A percentile compares a stretch with the other conserved stretches of the same genome.
These are phyloP conservation scores for Dryas integrifolia DNA, from an alignment of 331 rosid species.

Conservation along the genomic window DNA sequence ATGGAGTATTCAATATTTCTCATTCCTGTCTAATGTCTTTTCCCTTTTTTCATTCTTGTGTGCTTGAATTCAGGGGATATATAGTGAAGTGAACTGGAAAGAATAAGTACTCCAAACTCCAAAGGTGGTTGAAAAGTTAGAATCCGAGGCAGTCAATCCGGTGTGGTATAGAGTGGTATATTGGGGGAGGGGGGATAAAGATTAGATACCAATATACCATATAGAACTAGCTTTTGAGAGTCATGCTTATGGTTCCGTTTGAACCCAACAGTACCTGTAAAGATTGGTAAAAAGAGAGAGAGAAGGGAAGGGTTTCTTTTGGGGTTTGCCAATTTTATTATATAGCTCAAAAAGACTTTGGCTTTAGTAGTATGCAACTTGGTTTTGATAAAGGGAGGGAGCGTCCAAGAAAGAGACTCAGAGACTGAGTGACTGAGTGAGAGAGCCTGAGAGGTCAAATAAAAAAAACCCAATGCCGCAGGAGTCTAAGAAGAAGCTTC, in stretches of 20 bases:
- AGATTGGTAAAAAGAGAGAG: constrained; percentile 45
- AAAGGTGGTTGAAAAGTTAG: constrained; percentile 60
- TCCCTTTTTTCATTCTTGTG: constrained; percentile 16
- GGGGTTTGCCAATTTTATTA: constrained; percentile 17
- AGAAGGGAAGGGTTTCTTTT: constrained; percentile 40
- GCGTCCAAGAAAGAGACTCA: constrained; percentile 54
- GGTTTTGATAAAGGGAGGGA: constrained; percentile 60
- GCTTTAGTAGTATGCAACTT: constrained; percentile 59
- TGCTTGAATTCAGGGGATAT: constrained; percentile 40
- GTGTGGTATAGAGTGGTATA: constrained; percentile 22
- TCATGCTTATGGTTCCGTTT: constrained; percentile 53
- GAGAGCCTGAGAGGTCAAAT: constrained; percentile 30
- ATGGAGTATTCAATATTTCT: no score
- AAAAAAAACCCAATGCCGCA: constrained; percentile 67
- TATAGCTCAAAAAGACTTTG: constrained; percentile 40
- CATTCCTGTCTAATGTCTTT: constrained; percentile 13
- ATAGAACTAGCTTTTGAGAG: background rate
- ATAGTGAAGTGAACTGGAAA: constrained; percentile 8
- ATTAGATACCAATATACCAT: background rate
- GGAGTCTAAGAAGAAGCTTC: constrained; percentile 44
- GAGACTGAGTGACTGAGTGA: constrained; percentile 28
- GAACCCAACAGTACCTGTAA: constrained; percentile 51
- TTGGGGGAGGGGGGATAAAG: no score
- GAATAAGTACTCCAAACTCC: constrained; percentile 16
- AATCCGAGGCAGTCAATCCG: constrained; percentile 70